Percentiles rank a stretch among this genome's conserved stretches.
These are phyloP conservation scores for Verticillium klebahnii DNA, from an alignment of 2,329 filamentous ascomycete genomes.

Conservation along the genomic window DNA sequence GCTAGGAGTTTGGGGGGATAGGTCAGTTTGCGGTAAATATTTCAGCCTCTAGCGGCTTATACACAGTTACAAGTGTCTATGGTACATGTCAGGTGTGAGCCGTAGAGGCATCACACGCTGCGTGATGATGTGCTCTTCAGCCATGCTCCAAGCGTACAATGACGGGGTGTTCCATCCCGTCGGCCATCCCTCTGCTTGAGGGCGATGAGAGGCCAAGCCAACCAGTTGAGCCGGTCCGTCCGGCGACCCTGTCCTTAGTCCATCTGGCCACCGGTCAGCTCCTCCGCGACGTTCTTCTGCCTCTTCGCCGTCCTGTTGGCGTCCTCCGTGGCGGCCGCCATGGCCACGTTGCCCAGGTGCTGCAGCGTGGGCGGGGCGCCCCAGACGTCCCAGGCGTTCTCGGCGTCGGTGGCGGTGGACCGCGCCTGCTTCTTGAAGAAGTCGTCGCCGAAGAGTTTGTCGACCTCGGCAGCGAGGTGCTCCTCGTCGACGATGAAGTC, in stretches of 20 bases:
- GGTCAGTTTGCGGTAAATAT: background rate
- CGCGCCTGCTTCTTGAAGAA: conserved; percentile 40
- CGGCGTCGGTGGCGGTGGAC: conserved; percentile 21
- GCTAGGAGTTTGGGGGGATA: background rate
- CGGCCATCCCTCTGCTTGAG: background rate
- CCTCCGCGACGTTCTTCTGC: conserved; percentile 53
- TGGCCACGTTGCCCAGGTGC: conserved; percentile 31
- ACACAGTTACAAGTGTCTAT: conserved; percentile 4
- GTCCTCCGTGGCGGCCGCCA: conserved; percentile 26
- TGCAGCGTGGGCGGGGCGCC: conserved; percentile 40
- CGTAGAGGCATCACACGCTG: background rate
- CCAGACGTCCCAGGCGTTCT: conserved; percentile 49
- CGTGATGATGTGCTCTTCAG: background rate
- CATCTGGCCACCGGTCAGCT: conserved; percentile 57
- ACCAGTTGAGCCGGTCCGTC: background rate
- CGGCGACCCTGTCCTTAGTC: conserved; percentile 18
- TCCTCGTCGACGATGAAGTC: conserved; percentile 80
- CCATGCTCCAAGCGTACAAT: background rate
- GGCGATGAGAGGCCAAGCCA: background rate
- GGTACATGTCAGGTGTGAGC: background rate
- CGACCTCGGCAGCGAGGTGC: conserved; percentile 70
- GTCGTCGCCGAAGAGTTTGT: conserved; percentile 68
- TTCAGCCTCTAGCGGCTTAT: background rate
- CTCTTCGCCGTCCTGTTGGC: conserved; percentile 41
- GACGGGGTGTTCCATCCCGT: background rate